These are phyloP conservation scores for Oidiodendron maius DNA, from an alignment of 495 filamentous ascomycete genomes.

Conservation along the genomic window DNA sequence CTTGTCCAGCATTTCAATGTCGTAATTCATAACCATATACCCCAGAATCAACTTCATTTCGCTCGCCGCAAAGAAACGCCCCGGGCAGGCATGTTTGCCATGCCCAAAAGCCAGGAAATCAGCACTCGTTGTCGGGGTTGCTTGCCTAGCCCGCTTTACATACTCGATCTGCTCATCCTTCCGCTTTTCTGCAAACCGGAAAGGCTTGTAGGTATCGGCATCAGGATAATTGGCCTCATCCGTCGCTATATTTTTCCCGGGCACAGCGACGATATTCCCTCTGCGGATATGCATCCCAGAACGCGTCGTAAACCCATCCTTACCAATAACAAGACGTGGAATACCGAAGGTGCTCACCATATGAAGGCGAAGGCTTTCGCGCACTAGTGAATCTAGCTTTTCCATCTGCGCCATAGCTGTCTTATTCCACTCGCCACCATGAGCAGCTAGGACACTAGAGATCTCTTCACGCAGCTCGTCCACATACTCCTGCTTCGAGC, in stretches of 20 bases:
- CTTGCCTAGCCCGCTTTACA: not conserved
- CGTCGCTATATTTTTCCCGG: slow-evolving; percentile 30
- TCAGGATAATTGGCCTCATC: slow-evolving; percentile 32
- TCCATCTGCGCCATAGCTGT: slow-evolving; percentile 34
- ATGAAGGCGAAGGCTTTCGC: slow-evolving; percentile 39
- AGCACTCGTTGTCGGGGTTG: slow-evolving; percentile 27
- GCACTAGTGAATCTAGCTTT: slow-evolving; percentile 48
- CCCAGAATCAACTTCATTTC: slow-evolving; percentile 52
- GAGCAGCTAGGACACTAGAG: slow-evolving; percentile 30
- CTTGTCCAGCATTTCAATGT: slow-evolving; percentile 31
- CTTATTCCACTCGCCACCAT: slow-evolving; percentile 10
- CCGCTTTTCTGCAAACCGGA: slow-evolving; percentile 27
- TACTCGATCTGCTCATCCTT: slow-evolving; percentile 4
- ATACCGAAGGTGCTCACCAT: slow-evolving; percentile 33
- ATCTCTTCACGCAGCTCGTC: slow-evolving; percentile 49
- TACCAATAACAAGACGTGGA: slow-evolving; percentile 32
- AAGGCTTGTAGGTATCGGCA: slow-evolving; percentile 30
- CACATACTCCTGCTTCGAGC: slow-evolving; percentile 34
- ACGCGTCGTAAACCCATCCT: slow-evolving; percentile 27
- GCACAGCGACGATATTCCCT: slow-evolving; percentile 30
- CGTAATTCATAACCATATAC: slow-evolving; percentile 48
- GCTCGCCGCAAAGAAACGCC: slow-evolving; percentile 49
- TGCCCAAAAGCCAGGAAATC: slow-evolving; percentile 38
- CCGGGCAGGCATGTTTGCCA: slow-evolving; percentile 53
- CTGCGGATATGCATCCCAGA: slow-evolving; percentile 30